Base-by-base conservation (phyloP, 208 protist species). In the Trypanosoma scelopori region DNA sequence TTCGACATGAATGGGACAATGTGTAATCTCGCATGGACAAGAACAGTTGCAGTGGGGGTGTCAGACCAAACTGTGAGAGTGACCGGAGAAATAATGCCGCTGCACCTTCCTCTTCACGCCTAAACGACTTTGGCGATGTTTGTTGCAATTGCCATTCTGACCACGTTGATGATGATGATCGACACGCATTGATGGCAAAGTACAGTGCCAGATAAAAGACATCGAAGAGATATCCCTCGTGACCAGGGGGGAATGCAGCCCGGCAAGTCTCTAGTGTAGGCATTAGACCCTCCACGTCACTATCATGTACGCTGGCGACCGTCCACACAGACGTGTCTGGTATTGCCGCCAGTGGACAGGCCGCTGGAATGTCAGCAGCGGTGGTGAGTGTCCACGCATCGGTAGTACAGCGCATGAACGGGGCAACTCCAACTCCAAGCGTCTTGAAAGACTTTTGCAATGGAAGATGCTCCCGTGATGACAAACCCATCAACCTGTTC, bases 261-360 rank as follows among this genome's bases (percentile, higher is more conserved):
- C 32, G 64, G 37, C 64, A 70, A 16, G 39, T 27, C 35, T 70
- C 51, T 48, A 20, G 28, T 48, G 64, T 11, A 16, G 64, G 64
- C 64, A 70, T 70, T 18, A 70, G 15, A 25, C 64, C 64, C 7
- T 70, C 64, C 18, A 62, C 22, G 47, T 70, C 64, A 45, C 48
- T 25, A 48, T 70, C 64, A 32, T 70, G 64, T 6, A 70, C 0
- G 45, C 20, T 53, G 13, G 3, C 52, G 12, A 63, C 46, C 6
- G 64, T 70, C 64, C 64, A 70, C 30, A 70, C 55, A 39, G 55
- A 15, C 13, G 42, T 62, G n/a, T 55, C 52, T 15, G 64, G 64
- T 18, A 70, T 42, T 18, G 27, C 55, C 13, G 35, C 64, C 46
- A 70, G 39, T 5, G 53, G 41, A 48, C 7, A 47, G 3, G 12